These are phyloP conservation scores for Scheffersomyces ergatensis DNA, from an alignment of 805 yeast genomes.

Conservation along the genomic window DNA sequence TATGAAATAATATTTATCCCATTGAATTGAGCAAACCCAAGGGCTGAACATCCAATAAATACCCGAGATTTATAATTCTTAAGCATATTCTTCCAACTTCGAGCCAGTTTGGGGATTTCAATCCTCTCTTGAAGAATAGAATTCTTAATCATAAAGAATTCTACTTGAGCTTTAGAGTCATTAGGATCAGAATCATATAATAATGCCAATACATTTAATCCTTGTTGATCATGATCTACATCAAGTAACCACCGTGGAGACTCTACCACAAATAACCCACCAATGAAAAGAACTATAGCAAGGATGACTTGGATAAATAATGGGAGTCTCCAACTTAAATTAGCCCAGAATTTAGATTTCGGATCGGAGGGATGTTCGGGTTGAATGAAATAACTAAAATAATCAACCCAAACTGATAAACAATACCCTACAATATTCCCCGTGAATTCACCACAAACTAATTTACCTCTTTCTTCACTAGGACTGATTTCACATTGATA, in stretches of 20 bases:
- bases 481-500: constrained; percentile 90
- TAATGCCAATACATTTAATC: constrained; percentile 33
- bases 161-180: constrained; percentile 32
- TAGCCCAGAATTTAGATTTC: constrained; percentile 36
- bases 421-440: constrained; percentile 84
- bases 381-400: constrained; percentile 63
- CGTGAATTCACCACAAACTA: constrained; percentile 85
- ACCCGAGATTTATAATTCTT: constrained; percentile 33
- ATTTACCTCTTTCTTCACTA: constrained; percentile 77
- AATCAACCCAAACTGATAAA: constrained; percentile 85
- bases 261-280: constrained; percentile 79
- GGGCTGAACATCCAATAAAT: constrained; percentile 39
- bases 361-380: constrained; percentile 40
- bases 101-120: constrained; percentile 33
- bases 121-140: constrained; percentile 39
- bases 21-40: constrained; percentile 45
- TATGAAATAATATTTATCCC: constrained; percentile 60
- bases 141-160: constrained; percentile 47
- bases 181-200: constrained; percentile 28
- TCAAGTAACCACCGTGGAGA: constrained; percentile 89
- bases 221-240: constrained; percentile 66
- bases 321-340: constrained; percentile 75
- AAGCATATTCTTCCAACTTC: constrained; percentile 43
- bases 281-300: constrained; percentile 65
- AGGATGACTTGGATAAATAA: constrained; percentile 72